Evolutionary conservation across 73 alveolate genomes (phyloP), one percentile per base, ranked within the genome.

Genomic region (Uronychia binucleata): DNA sequence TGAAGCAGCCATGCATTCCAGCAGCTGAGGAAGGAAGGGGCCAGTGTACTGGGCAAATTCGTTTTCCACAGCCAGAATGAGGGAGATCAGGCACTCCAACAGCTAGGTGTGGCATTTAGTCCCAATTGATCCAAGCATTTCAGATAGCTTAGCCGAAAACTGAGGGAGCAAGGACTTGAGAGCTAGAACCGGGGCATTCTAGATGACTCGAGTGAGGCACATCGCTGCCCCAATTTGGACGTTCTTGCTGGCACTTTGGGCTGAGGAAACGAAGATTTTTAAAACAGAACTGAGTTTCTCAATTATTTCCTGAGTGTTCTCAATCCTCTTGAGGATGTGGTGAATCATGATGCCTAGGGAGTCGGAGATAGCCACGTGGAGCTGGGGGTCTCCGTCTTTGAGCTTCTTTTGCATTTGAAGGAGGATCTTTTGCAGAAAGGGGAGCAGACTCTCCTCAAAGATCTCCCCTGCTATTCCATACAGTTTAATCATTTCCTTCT

Each of bases 181-280:
- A 81, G 89, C 91, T 78, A 85, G 91, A 78, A 92, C 92, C 25
- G 99, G 99, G 34, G 98, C 92, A 85, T 94, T 91, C 83, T 96
- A 93, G 25, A 96, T 95, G 34, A 96, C 86, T 87, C 91, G 94
- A 0, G 98, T 94, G 26, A 96, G 89, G 78, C 98, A 96, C 29
- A 89, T 77, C 59, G 97, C 95, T 19, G 97, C 89, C 27, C 96
- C 94, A n/a, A 89, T 82, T 88, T 90, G 86, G 32, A 88, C 57
- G n/a, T 29, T 27, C 46, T 75, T 87, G 76, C 58, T 90, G 27
- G 82, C 77, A 57, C 88, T 30, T 0, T 26, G 28, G 14, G 86
- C 28, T 30, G 75, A 58, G 26, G 46, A 11, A 59, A 87, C 67
- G 30, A 88, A 14, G 33, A 79, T 32, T 58, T 81, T 88, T 1